phyloP scores from a whole-genome alignment of 2,329 filamentous ascomycete genomes.

The Tolypocladium guangdongense region DNA sequence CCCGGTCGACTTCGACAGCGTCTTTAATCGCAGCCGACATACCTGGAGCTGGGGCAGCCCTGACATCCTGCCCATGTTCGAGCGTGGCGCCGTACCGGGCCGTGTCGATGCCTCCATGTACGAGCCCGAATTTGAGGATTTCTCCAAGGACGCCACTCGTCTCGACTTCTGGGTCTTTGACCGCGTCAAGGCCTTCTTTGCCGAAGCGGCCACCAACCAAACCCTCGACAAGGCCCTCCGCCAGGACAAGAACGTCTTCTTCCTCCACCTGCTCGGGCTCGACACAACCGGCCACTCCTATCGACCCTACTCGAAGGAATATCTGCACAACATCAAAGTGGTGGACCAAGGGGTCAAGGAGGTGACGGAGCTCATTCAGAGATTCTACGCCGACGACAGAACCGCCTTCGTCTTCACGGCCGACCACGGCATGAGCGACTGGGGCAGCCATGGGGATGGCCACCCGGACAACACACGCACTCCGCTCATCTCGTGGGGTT shows the following conservation, averaged over 20 bases:
- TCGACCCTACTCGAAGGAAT: slow-evolving; percentile 90
- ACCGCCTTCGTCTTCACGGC: slow-evolving; percentile 96
- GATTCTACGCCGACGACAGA: slow-evolving; percentile 75
- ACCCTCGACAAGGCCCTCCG: slow-evolving; percentile 62
- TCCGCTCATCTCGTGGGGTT: slow-evolving; percentile 86
- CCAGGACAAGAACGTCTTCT: slow-evolving; percentile 86
- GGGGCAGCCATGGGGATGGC: slow-evolving; percentile 96
- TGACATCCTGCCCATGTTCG: slow-evolving; percentile 95
- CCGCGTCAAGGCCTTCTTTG: slow-evolving; percentile 77
- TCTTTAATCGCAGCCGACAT: slow-evolving; percentile 92
- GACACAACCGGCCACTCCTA: slow-evolving; percentile 83
- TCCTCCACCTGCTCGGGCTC: slow-evolving; percentile 82
- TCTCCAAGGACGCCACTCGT: slow-evolving; percentile 67
- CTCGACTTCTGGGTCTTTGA: slow-evolving; percentile 96
- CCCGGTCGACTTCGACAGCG: slow-evolving; percentile 95
- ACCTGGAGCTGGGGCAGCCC: slow-evolving; percentile 99
- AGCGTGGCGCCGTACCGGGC: slow-evolving; percentile 79
- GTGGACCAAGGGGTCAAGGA: slow-evolving; percentile 86
- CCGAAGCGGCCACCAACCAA: slow-evolving; percentile 64
- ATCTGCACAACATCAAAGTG: slow-evolving; percentile 85
- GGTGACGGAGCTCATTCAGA: slow-evolving; percentile 67
- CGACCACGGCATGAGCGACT: slow-evolving; percentile 98
- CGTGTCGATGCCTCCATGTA: slow-evolving; percentile 83
- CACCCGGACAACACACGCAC: slow-evolving; percentile 96
- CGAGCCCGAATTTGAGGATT: slow-evolving; percentile 77